Base-by-base conservation (phyloP, 208 protist genomes). In the Acanthamoeba castellanii region DNA sequence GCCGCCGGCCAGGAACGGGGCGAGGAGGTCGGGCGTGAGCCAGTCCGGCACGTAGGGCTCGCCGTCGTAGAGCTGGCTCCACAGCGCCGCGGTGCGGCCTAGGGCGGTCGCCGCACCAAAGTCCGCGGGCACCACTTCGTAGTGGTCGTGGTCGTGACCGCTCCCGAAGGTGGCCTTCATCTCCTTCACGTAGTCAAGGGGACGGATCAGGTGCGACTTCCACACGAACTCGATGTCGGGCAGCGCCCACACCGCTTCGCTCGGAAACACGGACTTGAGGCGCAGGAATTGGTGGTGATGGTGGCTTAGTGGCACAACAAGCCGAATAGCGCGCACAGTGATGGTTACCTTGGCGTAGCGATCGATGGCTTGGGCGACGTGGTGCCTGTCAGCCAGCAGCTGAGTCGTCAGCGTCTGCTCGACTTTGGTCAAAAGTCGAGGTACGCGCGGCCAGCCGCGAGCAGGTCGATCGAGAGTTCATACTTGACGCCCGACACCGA, bases 301-400 rank as follows among this genome's bases (percentile, higher is more conserved):
- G 25, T 30, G 2, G 61, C 2, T 68, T 6, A 20, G 61, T 68
- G n/a, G n/a, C n/a, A n/a, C n/a, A n/a, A n/a, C n/a, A n/a, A n/a
- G n/a, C n/a, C n/a, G n/a, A n/a, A n/a, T n/a, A n/a, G n/a, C n/a
- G n/a, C n/a, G n/a, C n/a, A n/a, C n/a, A n/a, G n/a, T n/a, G n/a
- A n/a, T n/a, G n/a, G n/a, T n/a, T n/a, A n/a, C n/a, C n/a, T 68
- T 68, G 61, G 61, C 61, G 61, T 68, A 68, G 61, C 61, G 61
- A 20, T 68, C 61, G 27, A 68, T 22, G 25, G 61, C 61, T 30
- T 30, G 61, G 61, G 20, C 20, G 61, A 68, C 5, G 2, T 2
- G 61, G 20, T 68, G 25, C 3, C 25, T 22, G 27, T 68, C 3
- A 2, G 27, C 3, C 61, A 68, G 27, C 20, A 68, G 61, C 61